phyloP scores from a whole-genome alignment of 2,329 filamentous ascomycete genomes.

The Aspergillus jensenii region DNA sequence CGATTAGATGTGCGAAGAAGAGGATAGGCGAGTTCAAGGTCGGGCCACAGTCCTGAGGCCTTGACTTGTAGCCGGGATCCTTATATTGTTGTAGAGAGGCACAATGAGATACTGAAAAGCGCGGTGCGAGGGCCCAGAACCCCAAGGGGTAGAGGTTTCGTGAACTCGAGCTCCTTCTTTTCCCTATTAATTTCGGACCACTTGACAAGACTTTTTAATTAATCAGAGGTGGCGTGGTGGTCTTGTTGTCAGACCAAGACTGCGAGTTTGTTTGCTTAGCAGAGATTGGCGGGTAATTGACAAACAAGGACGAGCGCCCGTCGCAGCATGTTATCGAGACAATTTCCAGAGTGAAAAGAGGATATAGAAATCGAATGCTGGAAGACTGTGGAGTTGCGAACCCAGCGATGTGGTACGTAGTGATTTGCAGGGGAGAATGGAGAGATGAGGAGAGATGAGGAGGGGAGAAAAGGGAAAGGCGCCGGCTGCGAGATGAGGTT shows the following conservation, averaged over 20 bases:
- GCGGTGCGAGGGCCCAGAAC: not conserved
- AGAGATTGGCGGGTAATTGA: slow-evolving; percentile 2
- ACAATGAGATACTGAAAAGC: not conserved
- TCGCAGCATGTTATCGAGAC: slow-evolving; percentile 14
- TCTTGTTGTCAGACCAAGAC: not conserved
- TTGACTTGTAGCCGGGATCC: not conserved
- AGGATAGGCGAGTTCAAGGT: not conserved
- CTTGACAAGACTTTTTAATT: not conserved
- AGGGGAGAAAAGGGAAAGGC: not conserved
- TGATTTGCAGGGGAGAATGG: slow-evolving; percentile 29
- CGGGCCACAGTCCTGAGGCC: not conserved
- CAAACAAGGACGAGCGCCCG: slow-evolving; percentile 5
- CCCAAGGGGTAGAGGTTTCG: not conserved
- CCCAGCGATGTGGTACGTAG: slow-evolving; percentile 30
- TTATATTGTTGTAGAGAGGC: not conserved
- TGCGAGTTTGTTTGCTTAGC: slow-evolving; percentile 7
- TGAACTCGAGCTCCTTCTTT: not conserved
- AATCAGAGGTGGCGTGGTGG: slow-evolving; percentile 3
- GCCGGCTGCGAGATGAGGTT: slow-evolving; percentile 2
- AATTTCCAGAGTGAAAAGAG: not conserved
- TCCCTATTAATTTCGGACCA: not conserved
- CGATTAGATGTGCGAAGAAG: slow-evolving; percentile 11
- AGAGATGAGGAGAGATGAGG: slow-evolving; percentile 9
- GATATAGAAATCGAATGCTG: slow-evolving; percentile 1
- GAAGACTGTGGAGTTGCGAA: slow-evolving; percentile 21